Conservation (phyloP, 139 green algal species). For the Chlorella vulgaris region DNA sequence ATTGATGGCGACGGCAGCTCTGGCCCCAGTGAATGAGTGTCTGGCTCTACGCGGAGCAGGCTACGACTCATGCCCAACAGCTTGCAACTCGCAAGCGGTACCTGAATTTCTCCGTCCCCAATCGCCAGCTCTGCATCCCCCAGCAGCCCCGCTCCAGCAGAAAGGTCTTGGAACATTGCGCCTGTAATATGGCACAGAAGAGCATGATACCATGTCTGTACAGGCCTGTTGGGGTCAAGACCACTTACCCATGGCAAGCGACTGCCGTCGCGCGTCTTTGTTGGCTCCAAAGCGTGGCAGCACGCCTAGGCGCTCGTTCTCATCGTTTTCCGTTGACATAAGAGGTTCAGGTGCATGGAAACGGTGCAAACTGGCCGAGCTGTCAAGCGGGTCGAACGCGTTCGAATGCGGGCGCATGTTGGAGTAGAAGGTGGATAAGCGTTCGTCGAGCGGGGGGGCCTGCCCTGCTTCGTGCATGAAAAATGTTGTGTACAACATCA, state of each 20-base stretch:
- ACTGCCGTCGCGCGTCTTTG: constrained; percentile 19
- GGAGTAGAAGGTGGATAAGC: too few species aligned
- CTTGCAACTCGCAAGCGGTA: constrained; percentile 17
- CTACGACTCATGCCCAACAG: constrained; percentile 28
- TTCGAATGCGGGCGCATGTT: too few species aligned
- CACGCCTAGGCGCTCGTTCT: neutral
- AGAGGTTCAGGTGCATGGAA: too few species aligned
- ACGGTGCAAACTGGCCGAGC: too few species aligned
- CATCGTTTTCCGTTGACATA: too few species aligned
- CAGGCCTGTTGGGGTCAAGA: too few species aligned
- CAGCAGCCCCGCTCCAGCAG: constrained; percentile 5
- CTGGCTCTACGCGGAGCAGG: constrained; percentile 14
- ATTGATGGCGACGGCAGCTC: constrained; percentile 18
- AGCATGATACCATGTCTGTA: too few species aligned
- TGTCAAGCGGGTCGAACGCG: too few species aligned
- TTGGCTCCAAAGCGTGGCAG: neutral
- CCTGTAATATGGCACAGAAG: too few species aligned
- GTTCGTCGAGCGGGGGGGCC: too few species aligned
- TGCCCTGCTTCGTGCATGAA: too few species aligned
- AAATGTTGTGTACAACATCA: too few species aligned
- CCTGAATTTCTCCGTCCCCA: constrained; percentile 26
- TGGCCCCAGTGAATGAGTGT: constrained; percentile 20
- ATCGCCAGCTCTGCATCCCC: constrained; percentile 20
- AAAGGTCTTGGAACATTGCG: neutral
- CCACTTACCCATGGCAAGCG: constrained; percentile 5